These are phyloP conservation scores for Diaporthe amygdali DNA, from an alignment of 2,329 filamentous ascomycete species.

Conservation along the genomic window DNA sequence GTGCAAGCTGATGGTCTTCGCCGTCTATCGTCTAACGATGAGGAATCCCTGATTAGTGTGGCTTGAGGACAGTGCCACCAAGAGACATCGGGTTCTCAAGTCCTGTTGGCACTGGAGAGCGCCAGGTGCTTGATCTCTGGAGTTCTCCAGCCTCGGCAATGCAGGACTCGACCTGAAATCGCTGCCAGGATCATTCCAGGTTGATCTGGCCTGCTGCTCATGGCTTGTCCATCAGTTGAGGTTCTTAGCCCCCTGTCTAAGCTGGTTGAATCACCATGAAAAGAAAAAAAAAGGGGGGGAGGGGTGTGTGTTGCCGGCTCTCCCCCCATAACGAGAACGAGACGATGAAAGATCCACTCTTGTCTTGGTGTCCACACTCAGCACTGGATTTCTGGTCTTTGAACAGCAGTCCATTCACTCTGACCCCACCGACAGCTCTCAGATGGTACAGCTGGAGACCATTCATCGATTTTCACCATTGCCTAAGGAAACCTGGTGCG, in stretches of 20 bases:
- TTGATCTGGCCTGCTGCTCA: background rate
- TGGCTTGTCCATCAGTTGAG: background rate
- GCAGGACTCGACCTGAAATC: background rate
- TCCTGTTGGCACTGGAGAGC: background rate
- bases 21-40: background rate
- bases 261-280: background rate
- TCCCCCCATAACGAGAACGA: background rate
- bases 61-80: background rate
- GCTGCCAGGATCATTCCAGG: background rate
- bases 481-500: background rate
- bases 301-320: too few relatives aligned
- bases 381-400: background rate
- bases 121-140: too few relatives aligned
- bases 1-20: background rate
- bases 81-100: background rate
- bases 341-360: too few relatives aligned
- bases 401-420: too few relatives aligned
- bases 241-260: background rate
- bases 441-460: background rate
- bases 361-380: background rate
- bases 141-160: too few relatives aligned
- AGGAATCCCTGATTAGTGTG: background rate
- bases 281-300: background rate
- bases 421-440: background rate
- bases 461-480: background rate